Base-by-base conservation (phyloP, 441 rosid genomes). In the Kokia cookei region DNA sequence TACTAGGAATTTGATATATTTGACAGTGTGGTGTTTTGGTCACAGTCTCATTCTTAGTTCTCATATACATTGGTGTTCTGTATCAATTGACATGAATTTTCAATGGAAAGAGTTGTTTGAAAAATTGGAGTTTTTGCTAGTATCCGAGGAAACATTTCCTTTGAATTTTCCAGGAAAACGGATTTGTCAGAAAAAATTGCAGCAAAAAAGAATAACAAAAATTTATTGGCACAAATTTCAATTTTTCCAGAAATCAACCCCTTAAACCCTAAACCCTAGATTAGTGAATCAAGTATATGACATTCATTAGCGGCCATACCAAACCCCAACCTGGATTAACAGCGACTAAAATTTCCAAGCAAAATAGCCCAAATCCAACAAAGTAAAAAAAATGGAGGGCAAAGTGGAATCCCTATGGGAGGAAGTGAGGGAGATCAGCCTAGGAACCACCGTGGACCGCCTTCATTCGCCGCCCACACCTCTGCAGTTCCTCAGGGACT, bases 351-450 rank as follows among this genome's bases (percentile, higher is more conserved):
- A 11, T 45, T n/a, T 65, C 37, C 22, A 2, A 65, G 1, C 17
- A 12, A 43, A 42, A 24, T 35, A 43, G 37, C 37, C 70, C 22
- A 47, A 24, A 47, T 66, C 71, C 40, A 66, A 14, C 55, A 0
- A 45, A 24, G n/a, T 13, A 24, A 19, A 43, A 43, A 50, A 67
- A 68, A 68, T 68, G 72, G 19, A 9, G 3, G 83, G 70, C 50
- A 50, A 68, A 50, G 26, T 83, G 70, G 82, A 82, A 48, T 64
- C 69, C 13, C 69, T 92, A n/a, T 92, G 96, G 95, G 81, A 81
- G 53, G 97, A 92, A 78, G 89, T 87, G 48, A 87, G 98, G 57
- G 95, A 90, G 68, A 73, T 94, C 8, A 84, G 80, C 73, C 72
- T 86, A 5, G 91, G 91, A 50, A 85, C 73, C 47, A 73, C 73